phyloP scores from a whole-genome alignment of 805 yeast genomes.

The Wickerhamomyces canadensis region DNA sequence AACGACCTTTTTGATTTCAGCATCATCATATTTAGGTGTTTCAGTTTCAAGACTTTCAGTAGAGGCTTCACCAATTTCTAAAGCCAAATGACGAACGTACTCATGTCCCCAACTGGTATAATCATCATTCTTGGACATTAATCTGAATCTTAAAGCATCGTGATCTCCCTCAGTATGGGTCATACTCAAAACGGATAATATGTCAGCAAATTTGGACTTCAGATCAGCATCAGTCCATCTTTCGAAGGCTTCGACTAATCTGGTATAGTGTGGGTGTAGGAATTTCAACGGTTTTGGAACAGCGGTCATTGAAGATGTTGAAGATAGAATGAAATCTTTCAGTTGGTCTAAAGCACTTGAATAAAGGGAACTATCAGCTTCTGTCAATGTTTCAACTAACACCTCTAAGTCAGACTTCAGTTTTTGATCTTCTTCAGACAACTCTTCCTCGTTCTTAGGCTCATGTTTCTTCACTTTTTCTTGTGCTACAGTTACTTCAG shows the following conservation, averaged over 20 bases:
- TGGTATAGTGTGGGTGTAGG: constrained; percentile 77
- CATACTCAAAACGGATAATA: constrained; percentile 91
- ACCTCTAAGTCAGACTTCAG: constrained; percentile 81
- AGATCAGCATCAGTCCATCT: constrained; percentile 52
- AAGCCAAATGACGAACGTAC: constrained; percentile 90
- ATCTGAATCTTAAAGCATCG: constrained; percentile 76
- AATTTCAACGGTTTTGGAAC: constrained; percentile 98
- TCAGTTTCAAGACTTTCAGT: constrained; percentile 44
- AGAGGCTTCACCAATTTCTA: constrained; percentile 89
- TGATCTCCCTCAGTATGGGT: constrained; percentile 81
- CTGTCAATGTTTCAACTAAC: constrained; percentile 74
- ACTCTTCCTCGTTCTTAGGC: constrained; percentile 59
- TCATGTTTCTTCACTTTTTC: constrained; percentile 10
- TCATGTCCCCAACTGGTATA: constrained; percentile 97
- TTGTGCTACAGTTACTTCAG: background rate
- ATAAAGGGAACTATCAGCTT: constrained; percentile 43
- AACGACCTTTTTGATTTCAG: constrained; percentile 56
- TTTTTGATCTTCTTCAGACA: constrained; percentile 89
- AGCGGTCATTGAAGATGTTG: constrained; percentile 98
- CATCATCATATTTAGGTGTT: constrained; percentile 24
- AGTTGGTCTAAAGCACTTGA: constrained; percentile 59
- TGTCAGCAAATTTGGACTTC: constrained; percentile 69
- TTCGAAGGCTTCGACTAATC: constrained; percentile 59
- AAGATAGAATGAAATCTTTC: constrained; percentile 76
- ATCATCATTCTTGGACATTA: constrained; percentile 50